Conservation (phyloP, 2,329 filamentous ascomycete genomes). For the Talaromyces sp. region DNA sequence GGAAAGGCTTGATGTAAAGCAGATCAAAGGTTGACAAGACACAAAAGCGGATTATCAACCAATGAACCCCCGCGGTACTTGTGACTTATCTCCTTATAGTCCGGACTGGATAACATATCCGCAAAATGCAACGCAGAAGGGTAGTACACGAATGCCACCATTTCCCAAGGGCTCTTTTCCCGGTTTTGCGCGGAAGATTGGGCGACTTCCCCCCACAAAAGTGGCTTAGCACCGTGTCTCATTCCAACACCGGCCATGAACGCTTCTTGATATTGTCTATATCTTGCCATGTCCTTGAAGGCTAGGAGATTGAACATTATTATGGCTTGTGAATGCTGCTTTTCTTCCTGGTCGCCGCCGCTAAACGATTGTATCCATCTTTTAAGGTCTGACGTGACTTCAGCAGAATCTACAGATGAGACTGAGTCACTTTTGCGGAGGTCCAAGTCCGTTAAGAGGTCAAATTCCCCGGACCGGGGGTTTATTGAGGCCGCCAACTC, state of each 20-base stretch:
- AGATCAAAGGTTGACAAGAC: not conserved
- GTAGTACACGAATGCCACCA: constrained; percentile 12
- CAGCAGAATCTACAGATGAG: not conserved
- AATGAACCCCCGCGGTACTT: constrained; percentile 10
- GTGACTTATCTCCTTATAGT: constrained; percentile 9
- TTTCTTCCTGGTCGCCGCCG: not conserved
- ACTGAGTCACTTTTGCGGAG: not conserved
- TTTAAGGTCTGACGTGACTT: not conserved
- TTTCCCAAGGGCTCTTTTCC: constrained; percentile 5
- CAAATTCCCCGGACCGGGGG: not conserved
- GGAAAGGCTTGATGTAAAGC: not conserved
- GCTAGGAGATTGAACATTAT: constrained; percentile 12
- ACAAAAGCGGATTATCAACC: constrained; percentile 11
- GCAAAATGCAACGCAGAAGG: constrained; percentile 11
- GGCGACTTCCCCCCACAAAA: constrained; percentile 2
- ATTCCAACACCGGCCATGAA: not conserved
- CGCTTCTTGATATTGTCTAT: constrained; percentile 9
- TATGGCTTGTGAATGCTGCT: not conserved
- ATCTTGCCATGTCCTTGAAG: constrained; percentile 11
- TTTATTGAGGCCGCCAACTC: not conserved
- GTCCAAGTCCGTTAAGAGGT: not conserved
- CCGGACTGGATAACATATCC: constrained; percentile 4
- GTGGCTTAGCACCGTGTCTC: constrained; percentile 4
- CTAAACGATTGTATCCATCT: constrained; percentile 1
- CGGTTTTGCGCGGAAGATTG: not conserved